Evolutionary conservation across 805 yeast species (phyloP).

Genomic region (Metschnikowia santaceciliae): DNA sequence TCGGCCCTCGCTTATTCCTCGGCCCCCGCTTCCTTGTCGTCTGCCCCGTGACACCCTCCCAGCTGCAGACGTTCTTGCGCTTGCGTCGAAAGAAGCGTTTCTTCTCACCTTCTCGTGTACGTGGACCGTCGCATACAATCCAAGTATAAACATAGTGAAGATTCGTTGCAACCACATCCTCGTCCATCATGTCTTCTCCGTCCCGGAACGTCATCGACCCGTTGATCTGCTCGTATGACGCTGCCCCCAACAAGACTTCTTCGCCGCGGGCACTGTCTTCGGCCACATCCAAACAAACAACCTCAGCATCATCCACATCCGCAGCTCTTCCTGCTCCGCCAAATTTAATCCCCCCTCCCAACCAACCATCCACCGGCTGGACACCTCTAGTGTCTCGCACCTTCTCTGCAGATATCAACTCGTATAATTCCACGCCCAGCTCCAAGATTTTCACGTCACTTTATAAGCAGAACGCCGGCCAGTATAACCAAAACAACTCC

Average conservation of each 20-base stretch:
- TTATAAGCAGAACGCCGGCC: conserved; percentile 10
- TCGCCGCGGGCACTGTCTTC: conserved; percentile 6
- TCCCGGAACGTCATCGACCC: conserved; percentile 32
- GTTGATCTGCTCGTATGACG: conserved; percentile 23
- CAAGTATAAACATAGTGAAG: background rate
- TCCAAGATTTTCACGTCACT: conserved; percentile 20
- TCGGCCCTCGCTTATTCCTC: background rate
- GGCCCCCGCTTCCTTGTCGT: background rate
- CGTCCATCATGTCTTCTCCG: conserved; percentile 29
- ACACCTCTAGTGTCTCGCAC: conserved; percentile 41
- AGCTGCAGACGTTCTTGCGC: background rate
- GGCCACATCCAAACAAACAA: background rate
- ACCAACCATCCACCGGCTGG: conserved; percentile 31
- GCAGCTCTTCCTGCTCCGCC: background rate
- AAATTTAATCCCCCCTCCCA: background rate
- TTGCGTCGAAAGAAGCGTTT: conserved; percentile 3
- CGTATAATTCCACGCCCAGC: conserved; percentile 37
- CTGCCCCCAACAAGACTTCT: conserved; percentile 4
- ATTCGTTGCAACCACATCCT: background rate
- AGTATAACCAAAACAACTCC: background rate
- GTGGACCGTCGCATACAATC: background rate
- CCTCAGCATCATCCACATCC: background rate
- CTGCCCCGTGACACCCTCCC: background rate
- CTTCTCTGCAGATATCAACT: conserved; percentile 29
- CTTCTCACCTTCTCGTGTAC: background rate